phyloP scores from a whole-genome alignment of 371 early-diverging fungal genomes.

The Actinomortierella wolfii region DNA sequence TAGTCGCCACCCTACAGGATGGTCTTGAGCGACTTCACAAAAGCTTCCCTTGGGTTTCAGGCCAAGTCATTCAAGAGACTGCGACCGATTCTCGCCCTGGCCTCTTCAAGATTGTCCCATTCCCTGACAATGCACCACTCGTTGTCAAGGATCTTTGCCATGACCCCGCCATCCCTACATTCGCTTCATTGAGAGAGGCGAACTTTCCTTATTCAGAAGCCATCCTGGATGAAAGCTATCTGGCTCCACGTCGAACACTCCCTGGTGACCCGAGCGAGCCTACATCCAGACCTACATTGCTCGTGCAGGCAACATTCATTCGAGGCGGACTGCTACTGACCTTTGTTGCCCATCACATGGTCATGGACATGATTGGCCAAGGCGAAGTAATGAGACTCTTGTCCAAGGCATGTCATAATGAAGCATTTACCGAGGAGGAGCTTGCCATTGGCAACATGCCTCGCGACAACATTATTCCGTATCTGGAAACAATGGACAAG shows the following conservation, averaged over 20 bases:
- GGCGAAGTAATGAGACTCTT: background rate
- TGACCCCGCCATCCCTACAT: background rate
- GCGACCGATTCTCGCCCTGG: background rate
- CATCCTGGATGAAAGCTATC: slow-evolving; percentile 1
- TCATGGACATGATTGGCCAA: slow-evolving; percentile 5
- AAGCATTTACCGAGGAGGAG: slow-evolving; percentile 2
- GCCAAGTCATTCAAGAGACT: background rate
- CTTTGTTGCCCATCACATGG: background rate
- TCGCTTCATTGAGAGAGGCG: background rate
- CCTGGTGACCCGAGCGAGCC: slow-evolving; percentile 1
- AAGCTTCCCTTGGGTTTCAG: slow-evolving; percentile 1
- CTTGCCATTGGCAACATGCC: background rate
- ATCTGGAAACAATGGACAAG: background rate
- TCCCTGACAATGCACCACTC: background rate
- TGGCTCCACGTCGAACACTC: background rate
- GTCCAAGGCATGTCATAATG: slow-evolving; percentile 3
- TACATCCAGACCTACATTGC: background rate
- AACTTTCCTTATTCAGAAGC: background rate
- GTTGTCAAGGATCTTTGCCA: slow-evolving; percentile 2
- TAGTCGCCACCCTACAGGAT: background rate
- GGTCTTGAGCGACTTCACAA: background rate
- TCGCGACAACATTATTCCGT: slow-evolving; percentile 1
- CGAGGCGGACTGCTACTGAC: background rate
- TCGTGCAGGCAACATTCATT: slow-evolving; percentile 3
- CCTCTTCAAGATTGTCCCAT: background rate